Base-by-base conservation (phyloP, 331 rosid genomes). In the Prunus yedoensis region DNA sequence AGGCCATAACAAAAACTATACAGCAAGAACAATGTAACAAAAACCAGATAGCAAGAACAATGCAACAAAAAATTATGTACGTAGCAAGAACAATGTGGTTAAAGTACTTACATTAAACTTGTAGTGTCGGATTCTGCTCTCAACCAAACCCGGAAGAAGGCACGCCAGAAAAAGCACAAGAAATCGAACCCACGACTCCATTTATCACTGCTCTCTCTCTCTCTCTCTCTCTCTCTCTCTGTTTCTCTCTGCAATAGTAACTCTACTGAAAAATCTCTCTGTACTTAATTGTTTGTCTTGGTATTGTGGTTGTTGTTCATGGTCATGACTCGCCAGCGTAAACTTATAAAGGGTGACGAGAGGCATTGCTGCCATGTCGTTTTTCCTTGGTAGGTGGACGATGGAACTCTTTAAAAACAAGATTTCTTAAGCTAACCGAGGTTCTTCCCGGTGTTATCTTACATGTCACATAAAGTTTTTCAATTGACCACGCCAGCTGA, bases 51-150 rank as follows among this genome's bases (percentile, higher is more conserved):
- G 65, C 65, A 59, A 59, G 38, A 59, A 25, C 21, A 54, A 32
- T 10, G 27, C 32, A 21, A 21, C 63, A 57, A 57, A 10, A 57
- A 20, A 20, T 27, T 27, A 53, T 21, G 27, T 27, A 27, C 28
- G 28, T 21, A 57, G 63, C 15, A 49, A 53, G 17, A n/a, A 53
- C 12, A 51, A 28, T 32, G n/a, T 61, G 11, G 63, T 2, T 61
- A 61, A 61, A 49, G 53, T 49, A 79, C 99, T 88, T 80, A 95
- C 99, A 78, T 95, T 83, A 63, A 95, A 92, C 81, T 86, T 89
- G 90, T 85, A 92, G 66, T 87, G 88, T 3, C 97, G 89, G 20
- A 91, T 87, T 74, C 75, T 89, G 87, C 97, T 89, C 43, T 95
- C 86, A 9, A 95, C 91, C 75, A 90, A 79, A 79, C 83, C 89